A percentile compares a stretch with the other conserved stretches of the same genome.
phyloP scores from a whole-genome alignment of 768 basidiomycete genomes.

The Boletus edulis region DNA sequence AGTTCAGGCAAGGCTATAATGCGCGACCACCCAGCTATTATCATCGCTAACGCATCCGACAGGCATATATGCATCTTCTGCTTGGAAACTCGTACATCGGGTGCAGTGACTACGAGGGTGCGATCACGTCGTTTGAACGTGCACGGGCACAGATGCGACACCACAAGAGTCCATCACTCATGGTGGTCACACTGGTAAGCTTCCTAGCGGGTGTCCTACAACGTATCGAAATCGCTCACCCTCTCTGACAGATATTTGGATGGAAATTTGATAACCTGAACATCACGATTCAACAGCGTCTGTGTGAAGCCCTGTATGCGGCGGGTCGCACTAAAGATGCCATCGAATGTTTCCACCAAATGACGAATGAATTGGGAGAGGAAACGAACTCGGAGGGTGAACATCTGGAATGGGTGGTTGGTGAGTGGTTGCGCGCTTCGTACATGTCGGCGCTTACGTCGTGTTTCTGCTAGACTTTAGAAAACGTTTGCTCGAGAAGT shows the following conservation, averaged over 20 bases:
- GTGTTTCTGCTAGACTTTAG: background rate
- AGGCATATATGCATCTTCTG: background rate
- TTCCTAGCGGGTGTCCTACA: too few relatives aligned
- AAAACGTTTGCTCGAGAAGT: background rate
- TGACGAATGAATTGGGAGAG: background rate
- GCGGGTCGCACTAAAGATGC: background rate
- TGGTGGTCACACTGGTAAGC: constrained; percentile 6
- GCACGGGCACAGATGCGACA: background rate
- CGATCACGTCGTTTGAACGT: background rate
- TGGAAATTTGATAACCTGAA: constrained; percentile 1
- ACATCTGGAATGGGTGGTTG: background rate
- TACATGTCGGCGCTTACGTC: background rate
- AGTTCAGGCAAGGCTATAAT: background rate
- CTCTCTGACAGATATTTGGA: background rate
- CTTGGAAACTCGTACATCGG: background rate
- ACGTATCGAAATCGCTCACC: background rate
- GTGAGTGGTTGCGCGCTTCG: background rate
- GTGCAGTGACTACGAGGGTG: background rate
- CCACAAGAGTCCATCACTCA: background rate
- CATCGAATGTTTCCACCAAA: background rate
- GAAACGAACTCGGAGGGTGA: background rate
- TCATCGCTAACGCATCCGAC: background rate
- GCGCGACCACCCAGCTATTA: too few relatives aligned
- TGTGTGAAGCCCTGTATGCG: background rate
- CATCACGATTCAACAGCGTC: background rate